Conservation (phyloP, 805 yeast species). For the Myxozyma neglecta region DNA sequence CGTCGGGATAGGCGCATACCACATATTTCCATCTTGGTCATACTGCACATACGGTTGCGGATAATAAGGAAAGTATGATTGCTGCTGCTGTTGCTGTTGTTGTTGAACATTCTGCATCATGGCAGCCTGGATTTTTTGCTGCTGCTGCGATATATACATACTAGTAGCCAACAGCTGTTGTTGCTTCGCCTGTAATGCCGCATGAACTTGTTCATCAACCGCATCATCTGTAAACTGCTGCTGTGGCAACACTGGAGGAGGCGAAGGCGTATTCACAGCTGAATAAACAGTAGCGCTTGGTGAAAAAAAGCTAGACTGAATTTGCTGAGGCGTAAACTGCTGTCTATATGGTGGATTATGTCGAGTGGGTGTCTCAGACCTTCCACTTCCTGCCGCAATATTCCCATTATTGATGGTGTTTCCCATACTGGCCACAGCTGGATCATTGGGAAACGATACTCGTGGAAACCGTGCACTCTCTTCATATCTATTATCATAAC, state of each 20-base stretch:
- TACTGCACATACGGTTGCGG: constrained; percentile 17
- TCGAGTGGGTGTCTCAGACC: not conserved
- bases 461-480: not conserved
- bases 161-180: constrained; percentile 40
- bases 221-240: constrained; percentile 6
- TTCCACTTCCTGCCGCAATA: not conserved
- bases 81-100: constrained; percentile 23
- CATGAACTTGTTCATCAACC: constrained; percentile 34
- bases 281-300: not conserved
- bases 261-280: not conserved
- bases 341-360: constrained; percentile 2
- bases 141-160: constrained; percentile 40
- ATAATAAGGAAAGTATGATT: not conserved
- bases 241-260: not conserved
- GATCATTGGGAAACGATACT: not conserved
- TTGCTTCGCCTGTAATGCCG: constrained; percentile 41
- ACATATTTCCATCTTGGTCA: constrained; percentile 21
- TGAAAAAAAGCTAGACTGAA: not conserved
- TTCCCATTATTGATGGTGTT: no score
- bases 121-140: constrained; percentile 39
- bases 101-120: constrained; percentile 33
- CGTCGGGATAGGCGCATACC: constrained; percentile 4
- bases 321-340: constrained; percentile 2
- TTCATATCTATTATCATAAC: not conserved
- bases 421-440: no score